phyloP scores from a whole-genome alignment of 805 yeast genomes.

The Schwanniomyces vanrijiae region DNA sequence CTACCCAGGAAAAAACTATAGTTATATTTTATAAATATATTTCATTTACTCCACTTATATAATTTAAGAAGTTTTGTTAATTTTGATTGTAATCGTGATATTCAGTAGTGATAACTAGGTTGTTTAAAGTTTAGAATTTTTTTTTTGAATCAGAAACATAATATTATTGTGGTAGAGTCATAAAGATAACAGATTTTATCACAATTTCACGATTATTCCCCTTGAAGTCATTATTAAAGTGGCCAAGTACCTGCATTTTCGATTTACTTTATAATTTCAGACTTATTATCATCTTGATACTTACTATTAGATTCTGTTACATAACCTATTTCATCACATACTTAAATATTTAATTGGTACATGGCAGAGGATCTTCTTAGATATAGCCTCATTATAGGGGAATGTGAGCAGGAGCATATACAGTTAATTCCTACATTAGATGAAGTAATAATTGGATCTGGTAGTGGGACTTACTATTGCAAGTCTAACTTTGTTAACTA shows the following conservation, averaged over 20 bases:
- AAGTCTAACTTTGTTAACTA: conserved; percentile 21
- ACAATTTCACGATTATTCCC: not conserved
- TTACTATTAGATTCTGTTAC: no score
- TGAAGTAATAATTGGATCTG: conserved; percentile 1
- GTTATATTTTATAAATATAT: not conserved
- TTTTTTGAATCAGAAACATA: not conserved
- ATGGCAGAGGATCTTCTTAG: not conserved
- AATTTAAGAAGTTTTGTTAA: not conserved
- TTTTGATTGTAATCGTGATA: not conserved
- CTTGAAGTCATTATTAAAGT: not conserved
- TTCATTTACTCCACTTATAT: not conserved
- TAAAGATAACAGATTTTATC: not conserved
- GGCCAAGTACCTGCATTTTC: not conserved
- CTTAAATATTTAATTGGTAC: not conserved
- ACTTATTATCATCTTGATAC: not conserved
- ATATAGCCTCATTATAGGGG: not conserved
- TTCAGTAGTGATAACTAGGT: not conserved
- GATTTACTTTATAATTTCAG: not conserved
- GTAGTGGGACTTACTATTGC: not conserved
- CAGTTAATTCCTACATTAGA: conserved; percentile 6
- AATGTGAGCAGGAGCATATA: not conserved
- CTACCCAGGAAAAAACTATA: not conserved
- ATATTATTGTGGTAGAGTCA: not conserved
- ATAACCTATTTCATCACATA: not conserved
- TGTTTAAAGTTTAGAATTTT: not conserved